Evolutionary conservation across 2,329 filamentous ascomycete genomes (phyloP).

Genomic region (Arthrinium phaeospermum): DNA sequence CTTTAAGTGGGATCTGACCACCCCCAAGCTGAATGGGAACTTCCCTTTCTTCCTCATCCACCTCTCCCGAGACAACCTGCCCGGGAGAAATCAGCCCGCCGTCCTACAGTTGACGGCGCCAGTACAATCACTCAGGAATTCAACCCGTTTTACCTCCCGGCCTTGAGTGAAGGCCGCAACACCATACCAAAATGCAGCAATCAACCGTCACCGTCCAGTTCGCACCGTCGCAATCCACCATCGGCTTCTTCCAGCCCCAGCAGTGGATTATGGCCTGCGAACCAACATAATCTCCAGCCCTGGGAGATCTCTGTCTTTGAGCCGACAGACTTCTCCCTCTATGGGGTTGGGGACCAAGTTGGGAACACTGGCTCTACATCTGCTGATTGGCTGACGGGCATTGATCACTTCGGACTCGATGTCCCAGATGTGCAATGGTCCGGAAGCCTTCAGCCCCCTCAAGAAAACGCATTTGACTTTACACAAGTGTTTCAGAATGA

Average conservation of each 20-base stretch:
- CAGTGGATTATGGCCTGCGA: constrained; percentile 27
- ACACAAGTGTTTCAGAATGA: constrained; percentile 24
- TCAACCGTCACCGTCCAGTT: constrained; percentile 24
- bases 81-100: not conserved
- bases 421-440: constrained; percentile 21
- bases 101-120: constrained; percentile 33
- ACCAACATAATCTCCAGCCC: constrained; percentile 30
- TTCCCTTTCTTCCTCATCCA: constrained; percentile 16
- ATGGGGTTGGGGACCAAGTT: constrained; percentile 20
- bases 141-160: constrained; percentile 35
- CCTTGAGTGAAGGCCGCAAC: constrained; percentile 37
- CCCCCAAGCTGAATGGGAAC: not conserved
- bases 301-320: constrained; percentile 28
- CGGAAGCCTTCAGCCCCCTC: constrained; percentile 15
- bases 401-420: constrained; percentile 37
- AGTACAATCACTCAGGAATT: constrained; percentile 33
- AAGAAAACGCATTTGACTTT: constrained; percentile 23
- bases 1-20: not conserved
- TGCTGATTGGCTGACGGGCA: constrained; percentile 30
- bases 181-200: constrained; percentile 37
- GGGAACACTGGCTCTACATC: constrained; percentile 12
- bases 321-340: constrained; percentile 26
- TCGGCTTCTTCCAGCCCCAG: constrained; percentile 31
- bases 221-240: constrained; percentile 26
- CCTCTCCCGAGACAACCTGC: constrained; percentile 21